Evolutionary conservation across 495 filamentous ascomycete genomes (phyloP).

Genomic region (Opeltia flavorubescens): DNA sequence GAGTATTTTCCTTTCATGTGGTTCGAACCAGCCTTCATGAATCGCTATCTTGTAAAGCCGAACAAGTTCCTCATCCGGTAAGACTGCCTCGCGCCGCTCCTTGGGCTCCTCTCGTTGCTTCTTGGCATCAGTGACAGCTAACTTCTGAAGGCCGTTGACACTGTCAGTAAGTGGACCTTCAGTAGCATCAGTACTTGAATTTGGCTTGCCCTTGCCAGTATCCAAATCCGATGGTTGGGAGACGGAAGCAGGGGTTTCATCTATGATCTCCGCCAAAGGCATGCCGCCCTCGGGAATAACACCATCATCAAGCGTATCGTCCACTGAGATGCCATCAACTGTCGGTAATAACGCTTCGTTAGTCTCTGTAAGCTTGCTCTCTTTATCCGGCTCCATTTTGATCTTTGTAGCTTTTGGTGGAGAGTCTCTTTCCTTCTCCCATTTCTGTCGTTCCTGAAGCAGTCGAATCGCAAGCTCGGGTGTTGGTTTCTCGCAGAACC

Average conservation of each 20-base stretch:
- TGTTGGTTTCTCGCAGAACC: conserved; percentile 56
- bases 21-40: conserved; percentile 15
- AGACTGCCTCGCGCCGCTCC: neutral
- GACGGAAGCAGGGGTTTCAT: no score
- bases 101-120: no score
- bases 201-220: no score
- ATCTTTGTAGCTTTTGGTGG: conserved; percentile 4
- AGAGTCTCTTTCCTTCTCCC: conserved; percentile 30
- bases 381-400: conserved; percentile 13
- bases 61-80: conserved; percentile 12
- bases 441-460: conserved; percentile 41
- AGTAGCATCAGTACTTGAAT: no score
- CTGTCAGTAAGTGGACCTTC: neutral
- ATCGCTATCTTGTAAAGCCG: conserved; percentile 14
- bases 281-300: no score
- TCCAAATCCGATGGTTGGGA: no score
- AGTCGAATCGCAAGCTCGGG: conserved; percentile 35
- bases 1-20: conserved; percentile 8
- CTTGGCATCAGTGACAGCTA: neutral
- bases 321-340: no score
- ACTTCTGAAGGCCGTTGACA: neutral
- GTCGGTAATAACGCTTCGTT: no score
- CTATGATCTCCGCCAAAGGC: no score
- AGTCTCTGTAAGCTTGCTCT: neutral
- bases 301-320: no score